A percentile compares a stretch with the other conserved stretches of the same genome.
phyloP scores from a whole-genome alignment of 2,329 filamentous ascomycete species.

The Colletotrichum godetiae region DNA sequence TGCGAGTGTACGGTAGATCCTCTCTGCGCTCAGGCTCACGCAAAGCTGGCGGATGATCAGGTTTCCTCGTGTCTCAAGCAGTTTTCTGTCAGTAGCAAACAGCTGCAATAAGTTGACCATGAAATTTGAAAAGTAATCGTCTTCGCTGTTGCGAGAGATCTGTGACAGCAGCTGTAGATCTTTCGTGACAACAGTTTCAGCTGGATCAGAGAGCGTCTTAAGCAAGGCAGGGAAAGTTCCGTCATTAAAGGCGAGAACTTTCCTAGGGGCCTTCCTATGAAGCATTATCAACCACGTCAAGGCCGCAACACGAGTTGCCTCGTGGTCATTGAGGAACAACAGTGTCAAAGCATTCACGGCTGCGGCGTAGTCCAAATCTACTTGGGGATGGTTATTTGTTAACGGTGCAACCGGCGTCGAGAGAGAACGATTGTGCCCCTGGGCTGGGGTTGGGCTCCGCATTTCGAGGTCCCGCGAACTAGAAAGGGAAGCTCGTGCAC shows the following conservation, averaged over 20 bases:
- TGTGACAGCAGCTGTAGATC: conserved; percentile 94
- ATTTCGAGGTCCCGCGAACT: conserved; percentile 66
- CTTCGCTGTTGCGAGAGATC: conserved; percentile 95
- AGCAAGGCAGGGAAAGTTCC: conserved; percentile 95
- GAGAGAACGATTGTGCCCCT: conserved; percentile 55
- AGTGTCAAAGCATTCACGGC: conserved; percentile 93
- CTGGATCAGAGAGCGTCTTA: conserved; percentile 95
- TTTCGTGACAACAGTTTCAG: conserved; percentile 94
- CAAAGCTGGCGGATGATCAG: conserved; percentile 96
- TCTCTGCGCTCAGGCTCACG: conserved; percentile 89
- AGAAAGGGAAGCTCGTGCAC: conserved; percentile 63
- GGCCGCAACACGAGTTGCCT: conserved; percentile 92
- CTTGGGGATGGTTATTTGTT: conserved; percentile 56
- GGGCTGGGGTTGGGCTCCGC: conserved; percentile 61
- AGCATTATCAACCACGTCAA: conserved; percentile 98
- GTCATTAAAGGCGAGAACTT: conserved; percentile 95
- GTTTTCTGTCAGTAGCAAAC: conserved; percentile 91
- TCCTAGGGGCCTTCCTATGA: conserved; percentile 92
- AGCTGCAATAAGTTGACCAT: conserved; percentile 97
- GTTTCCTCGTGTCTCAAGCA: conserved; percentile 93
- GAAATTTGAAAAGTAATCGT: conserved; percentile 97
- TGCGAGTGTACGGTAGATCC: conserved; percentile 94
- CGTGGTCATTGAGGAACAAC: conserved; percentile 95
- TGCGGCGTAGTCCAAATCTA: conserved; percentile 93
- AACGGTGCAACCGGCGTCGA: conserved; percentile 58